Base-by-base conservation (phyloP, 2,329 filamentous ascomycete species). In the Cercospora beticola region DNA sequence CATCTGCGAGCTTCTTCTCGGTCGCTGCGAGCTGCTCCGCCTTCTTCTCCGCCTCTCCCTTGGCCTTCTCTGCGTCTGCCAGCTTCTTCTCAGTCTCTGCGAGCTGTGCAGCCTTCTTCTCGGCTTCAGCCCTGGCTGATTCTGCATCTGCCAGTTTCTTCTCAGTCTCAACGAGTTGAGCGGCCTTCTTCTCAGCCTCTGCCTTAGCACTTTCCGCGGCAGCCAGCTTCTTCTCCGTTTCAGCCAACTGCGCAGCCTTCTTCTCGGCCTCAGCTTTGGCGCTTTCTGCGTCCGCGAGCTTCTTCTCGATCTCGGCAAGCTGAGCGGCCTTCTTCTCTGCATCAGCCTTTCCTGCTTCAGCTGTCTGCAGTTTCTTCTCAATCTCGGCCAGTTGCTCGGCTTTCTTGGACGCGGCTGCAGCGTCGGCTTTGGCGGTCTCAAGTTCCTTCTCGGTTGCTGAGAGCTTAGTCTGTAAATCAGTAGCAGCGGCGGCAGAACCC, bases 401-500 rank as follows among this genome's bases (percentile, higher is more conserved):
- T 21, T 68, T 68, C 63, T 65, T 66, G 6, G 58, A 57, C 2
- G 66, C 63, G 9, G 52, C 52, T 33, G 60, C 67, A 9, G 43
- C 59, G 14, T 66, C 69, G 33, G 66, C 60, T 58, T 69, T 67
- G 26, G 57, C 64, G 36, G 67, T 18, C 28, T 64, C 62, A 28
- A 71, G 61, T 5, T 71, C 66, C n/a, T 64, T 61, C 28, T 64
- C 61, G 9, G 69, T 40, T 16, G 67, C 56, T 18, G 64, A 52
- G 7, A 71, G 64, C 64, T 68, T 65, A 23, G 67, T 61, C 18
- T 65, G 60, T 6, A 63, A n/a, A 10, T 68, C 68, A 30, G 54
- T 36, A 14, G 65, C 64, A 33, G 66, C 46, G 36, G 63, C 36
- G 31, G 23, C 33, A 52, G 64, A 66, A 7, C 40, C 52, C 40